Base-by-base conservation (phyloP, 2,329 filamentous ascomycete species). In the Aspergillus sp. region DNA sequence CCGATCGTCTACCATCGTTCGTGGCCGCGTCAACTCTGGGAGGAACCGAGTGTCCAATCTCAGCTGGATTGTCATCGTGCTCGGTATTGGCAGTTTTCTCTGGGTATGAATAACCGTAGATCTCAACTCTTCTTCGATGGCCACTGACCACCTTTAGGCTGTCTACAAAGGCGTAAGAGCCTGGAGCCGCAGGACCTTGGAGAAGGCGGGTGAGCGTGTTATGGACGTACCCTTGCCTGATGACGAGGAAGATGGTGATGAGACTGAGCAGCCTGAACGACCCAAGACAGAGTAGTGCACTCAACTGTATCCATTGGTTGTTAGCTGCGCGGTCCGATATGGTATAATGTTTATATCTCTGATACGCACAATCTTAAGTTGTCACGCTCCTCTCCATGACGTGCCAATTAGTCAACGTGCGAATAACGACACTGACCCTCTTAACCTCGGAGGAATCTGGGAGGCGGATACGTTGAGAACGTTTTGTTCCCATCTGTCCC, bases 341-440 rank as follows among this genome's bases (percentile, higher is more conserved):
- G 27, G 25, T 41, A 35, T 23, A 39, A 54, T 21, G 15, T 39
- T 53, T 54, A 25, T 43, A 40, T n/a, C 40, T 31, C 33, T 17
- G 6, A 23, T 40, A 17, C 90, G 91, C 91, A 93, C 90, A 89
- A 90, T 90, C 89, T 96, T 96, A 90, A 96, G 92, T 95, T 96
- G 90, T 85, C 91, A 92, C 84, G 84, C 86, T 81, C 81, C 82
- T 84, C 79, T 83, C 89, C 84, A 84, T 93, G 87, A 87, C 85
- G 86, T 92, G 90, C 87, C 89, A 87, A 95, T 93, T 87, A 95
- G 92, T 96, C 92, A 90, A 86, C 87, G 89, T 96, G 92, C 92
- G 90, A 82, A 96, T 82, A 96, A 84, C 65, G 67, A 83, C 67
- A 65, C 53, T 67, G 65, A 61, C 66, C 66, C 69, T 73, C 65